Evolutionary conservation across 768 basidiomycete species (phyloP), one percentile per base, ranked within the genome.

Genomic region (Agaricus sinodeliciosus): DNA sequence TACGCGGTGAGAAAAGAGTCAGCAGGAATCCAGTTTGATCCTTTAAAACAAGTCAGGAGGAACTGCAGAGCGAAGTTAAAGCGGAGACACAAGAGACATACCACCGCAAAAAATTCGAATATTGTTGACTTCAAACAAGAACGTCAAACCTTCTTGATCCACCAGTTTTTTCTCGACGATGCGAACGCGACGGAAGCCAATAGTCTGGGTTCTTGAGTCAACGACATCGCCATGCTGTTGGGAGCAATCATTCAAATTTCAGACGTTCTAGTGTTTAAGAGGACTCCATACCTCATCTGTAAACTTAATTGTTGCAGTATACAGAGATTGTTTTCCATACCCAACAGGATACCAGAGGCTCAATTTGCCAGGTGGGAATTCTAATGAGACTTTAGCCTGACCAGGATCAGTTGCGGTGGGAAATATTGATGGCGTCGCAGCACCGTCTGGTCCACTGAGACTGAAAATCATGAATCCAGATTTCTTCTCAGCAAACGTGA

Each of bases 1-100:
- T 55, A 89, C 88, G 77, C 84, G 0, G 94, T 94, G 36, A 95
- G 66, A 68, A 96, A 92, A 1, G 84, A 90, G 66, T 97, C 94
- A 0, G 87, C 87, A 3, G 95, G 95, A 59, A 97, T 97, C 91
- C 93, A 94, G 66, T 94, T 94, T 0, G 87, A 88, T 43, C 92
- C 85, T 83, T 28, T 13, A 31, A 15, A 46, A 16, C 48, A 8
- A 45, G 25, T 28, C 13, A 40, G 26, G 26, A 19, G 2, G 43
- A 36, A 44, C 22, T 19, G 28, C 25, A 19, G 11, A 41, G 22
- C 3, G 9, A 48, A 15, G 39, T 26, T 2, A 13, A 37, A 13
- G 15, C 15, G 16, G 39, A 51, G n/a, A 43, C 28, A 46, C 45
- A 43, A 25, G 43, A 34, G 48, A 58, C 69, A 31, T 48, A 78